A percentile compares a stretch with the other conserved stretches of the same genome.
Conservation (phyloP, 352 stramenopile genomes). For the Pythium pyrilobum region DNA sequence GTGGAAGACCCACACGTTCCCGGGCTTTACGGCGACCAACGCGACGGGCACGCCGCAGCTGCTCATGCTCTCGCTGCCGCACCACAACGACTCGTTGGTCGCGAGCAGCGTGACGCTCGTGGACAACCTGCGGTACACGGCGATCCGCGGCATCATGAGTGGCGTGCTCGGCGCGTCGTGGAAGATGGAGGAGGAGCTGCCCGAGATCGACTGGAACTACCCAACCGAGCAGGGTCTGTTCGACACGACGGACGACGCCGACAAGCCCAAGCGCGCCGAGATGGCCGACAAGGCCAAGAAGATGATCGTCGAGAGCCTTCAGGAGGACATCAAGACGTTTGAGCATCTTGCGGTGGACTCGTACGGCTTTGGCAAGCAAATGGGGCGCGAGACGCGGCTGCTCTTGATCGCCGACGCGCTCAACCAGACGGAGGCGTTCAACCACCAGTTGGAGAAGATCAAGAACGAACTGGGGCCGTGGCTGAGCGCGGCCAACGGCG, state of each 20-base stretch:
- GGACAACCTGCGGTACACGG: constrained; percentile 49
- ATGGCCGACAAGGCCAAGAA: constrained; percentile 31
- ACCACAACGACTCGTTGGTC: constrained; percentile 49
- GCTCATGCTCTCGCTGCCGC: constrained; percentile 68
- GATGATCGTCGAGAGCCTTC: constrained; percentile 37
- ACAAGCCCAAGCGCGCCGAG: constrained; percentile 8
- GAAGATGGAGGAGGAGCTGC: constrained; percentile 57
- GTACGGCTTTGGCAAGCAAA: constrained; percentile 82
- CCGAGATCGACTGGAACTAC: constrained; percentile 61
- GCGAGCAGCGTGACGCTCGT: constrained; percentile 17
- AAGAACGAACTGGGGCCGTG: constrained; percentile 51
- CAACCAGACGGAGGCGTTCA: constrained; percentile 36
- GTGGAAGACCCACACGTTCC: constrained; percentile 59
- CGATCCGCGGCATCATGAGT: constrained; percentile 69
- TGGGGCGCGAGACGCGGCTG: constrained; percentile 62
- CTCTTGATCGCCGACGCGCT: constrained; percentile 78
- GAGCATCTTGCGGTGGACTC: constrained; percentile 42
- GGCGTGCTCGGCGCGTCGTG: constrained; percentile 58
- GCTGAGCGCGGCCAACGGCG: constrained; percentile 52
- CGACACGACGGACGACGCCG: constrained; percentile 20
- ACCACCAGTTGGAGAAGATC: constrained; percentile 48
- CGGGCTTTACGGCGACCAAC: background rate
- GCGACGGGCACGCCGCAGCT: constrained; percentile 25
- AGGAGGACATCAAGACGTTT: constrained; percentile 48
- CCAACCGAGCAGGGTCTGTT: constrained; percentile 47